A percentile compares a stretch with the other conserved stretches of the same genome.
These are phyloP conservation scores for Colletotrichum salicis DNA, from an alignment of 2,329 filamentous ascomycete species.

Conservation along the genomic window DNA sequence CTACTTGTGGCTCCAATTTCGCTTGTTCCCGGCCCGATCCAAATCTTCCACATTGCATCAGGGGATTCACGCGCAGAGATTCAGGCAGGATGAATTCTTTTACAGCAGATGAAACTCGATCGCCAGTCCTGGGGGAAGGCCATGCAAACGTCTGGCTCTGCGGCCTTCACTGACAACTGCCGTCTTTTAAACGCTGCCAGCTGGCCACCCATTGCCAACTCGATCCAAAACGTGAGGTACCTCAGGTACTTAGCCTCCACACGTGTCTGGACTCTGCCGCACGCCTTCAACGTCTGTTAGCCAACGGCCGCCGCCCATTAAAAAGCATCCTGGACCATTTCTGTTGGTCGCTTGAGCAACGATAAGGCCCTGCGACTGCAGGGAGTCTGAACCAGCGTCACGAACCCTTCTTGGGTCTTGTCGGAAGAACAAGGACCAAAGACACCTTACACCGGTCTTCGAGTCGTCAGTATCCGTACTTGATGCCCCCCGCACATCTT, in stretches of 20 bases:
- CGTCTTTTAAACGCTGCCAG: neutral
- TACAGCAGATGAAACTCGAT: neutral
- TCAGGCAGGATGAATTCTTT: neutral
- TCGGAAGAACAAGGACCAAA: neutral
- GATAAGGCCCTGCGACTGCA: neutral
- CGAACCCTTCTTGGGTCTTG: neutral
- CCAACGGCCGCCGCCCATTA: neutral
- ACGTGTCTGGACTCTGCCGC: neutral
- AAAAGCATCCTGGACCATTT: neutral
- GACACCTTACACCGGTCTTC: neutral
- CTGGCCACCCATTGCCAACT: neutral
- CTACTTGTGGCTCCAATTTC: neutral
- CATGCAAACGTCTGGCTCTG: neutral
- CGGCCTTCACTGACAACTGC: neutral
- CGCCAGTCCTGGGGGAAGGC: neutral
- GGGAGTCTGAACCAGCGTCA: neutral
- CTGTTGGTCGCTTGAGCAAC: neutral
- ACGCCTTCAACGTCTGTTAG: constrained; percentile 1
- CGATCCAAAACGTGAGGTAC: neutral
- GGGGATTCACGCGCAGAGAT: neutral
- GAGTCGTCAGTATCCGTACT: neutral
- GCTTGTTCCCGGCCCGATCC: neutral
- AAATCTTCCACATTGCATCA: neutral
- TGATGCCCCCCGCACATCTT: neutral
- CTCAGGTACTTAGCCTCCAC: neutral